Evolutionary conservation across 176 grass and related monocot species (phyloP).

Genomic region (Musa beccarii): DNA sequence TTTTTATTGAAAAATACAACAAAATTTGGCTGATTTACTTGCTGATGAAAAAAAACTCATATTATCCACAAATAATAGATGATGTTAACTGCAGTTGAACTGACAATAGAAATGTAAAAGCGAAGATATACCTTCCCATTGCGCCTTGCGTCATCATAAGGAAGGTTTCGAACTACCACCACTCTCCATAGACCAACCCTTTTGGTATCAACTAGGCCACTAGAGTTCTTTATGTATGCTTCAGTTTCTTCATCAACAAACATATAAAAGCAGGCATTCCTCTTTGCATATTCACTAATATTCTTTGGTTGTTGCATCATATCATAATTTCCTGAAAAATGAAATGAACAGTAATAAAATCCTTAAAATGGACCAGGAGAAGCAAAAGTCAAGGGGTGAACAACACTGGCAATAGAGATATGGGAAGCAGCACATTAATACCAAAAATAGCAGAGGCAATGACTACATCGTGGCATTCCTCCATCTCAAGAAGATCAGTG

Average conservation of each 20-base stretch:
- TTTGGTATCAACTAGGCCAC: slow-evolving; percentile 37
- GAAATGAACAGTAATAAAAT: slow-evolving; percentile 27
- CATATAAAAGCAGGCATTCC: slow-evolving; percentile 90
- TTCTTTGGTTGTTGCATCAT: slow-evolving; percentile 92
- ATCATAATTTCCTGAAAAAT: slow-evolving; percentile 87
- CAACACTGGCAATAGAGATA: not conserved
- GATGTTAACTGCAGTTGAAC: not conserved
- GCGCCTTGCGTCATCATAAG: slow-evolving; percentile 73
- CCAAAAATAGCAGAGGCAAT: slow-evolving; percentile 97
- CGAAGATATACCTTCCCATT: slow-evolving; percentile 69
- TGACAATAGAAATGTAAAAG: not conserved
- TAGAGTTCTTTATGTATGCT: slow-evolving; percentile 72
- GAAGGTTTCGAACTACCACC: slow-evolving; percentile 83
- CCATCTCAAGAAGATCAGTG: slow-evolving; percentile 78
- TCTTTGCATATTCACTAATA: slow-evolving; percentile 63
- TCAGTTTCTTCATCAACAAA: slow-evolving; percentile 98
- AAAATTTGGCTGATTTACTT: no score
- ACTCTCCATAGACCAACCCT: slow-evolving; percentile 74
- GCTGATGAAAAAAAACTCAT: not conserved
- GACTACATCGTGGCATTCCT: slow-evolving; percentile 48
- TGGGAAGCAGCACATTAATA: slow-evolving; percentile 23
- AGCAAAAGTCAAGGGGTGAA: not conserved
- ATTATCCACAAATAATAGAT: not conserved
- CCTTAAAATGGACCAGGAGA: not conserved
- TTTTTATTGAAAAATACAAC: no score